Conservation (phyloP, 2,329 filamentous ascomycete species). For the Paecilomyces sp. region DNA sequence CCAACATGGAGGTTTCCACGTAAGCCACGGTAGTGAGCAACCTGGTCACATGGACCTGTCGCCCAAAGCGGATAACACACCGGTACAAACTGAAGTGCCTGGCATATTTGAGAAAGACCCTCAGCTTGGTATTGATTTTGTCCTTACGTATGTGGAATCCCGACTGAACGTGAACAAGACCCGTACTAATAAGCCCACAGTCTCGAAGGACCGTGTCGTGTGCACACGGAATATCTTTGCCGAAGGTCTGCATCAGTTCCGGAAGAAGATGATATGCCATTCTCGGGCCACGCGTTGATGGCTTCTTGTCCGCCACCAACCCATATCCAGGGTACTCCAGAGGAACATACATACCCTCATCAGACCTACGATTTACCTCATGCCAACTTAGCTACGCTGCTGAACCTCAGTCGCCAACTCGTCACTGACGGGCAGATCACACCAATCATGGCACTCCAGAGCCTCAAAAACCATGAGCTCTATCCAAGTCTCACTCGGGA, state of each 20-base stretch:
- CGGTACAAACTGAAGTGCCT: constrained; percentile 8
- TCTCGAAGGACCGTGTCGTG: constrained; percentile 48
- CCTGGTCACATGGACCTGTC: constrained; percentile 4
- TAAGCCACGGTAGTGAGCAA: constrained; percentile 5
- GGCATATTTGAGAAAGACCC: constrained; percentile 40
- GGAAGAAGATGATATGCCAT: constrained; percentile 52
- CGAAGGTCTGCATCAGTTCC: constrained; percentile 59
- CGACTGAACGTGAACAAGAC: neutral
- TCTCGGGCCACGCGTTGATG: constrained; percentile 90
- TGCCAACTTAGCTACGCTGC: constrained; percentile 68
- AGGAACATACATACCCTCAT: constrained; percentile 51
- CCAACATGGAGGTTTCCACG: constrained; percentile 15
- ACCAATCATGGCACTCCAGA: constrained; percentile 89
- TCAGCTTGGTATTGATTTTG: constrained; percentile 42
- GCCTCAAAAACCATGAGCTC: constrained; percentile 65
- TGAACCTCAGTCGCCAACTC: constrained; percentile 75
- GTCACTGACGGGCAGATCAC: constrained; percentile 79
- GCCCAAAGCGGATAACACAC: neutral
- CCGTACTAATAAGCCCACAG: constrained; percentile 21
- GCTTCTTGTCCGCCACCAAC: constrained; percentile 74
- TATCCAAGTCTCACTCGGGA: constrained; percentile 57
- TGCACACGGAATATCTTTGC: constrained; percentile 72
- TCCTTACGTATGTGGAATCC: constrained; percentile 33
- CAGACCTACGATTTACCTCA: constrained; percentile 75
- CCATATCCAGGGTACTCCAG: constrained; percentile 49